Conservation (phyloP, 2,329 filamentous ascomycete species). For the Gliomastix tumulicola region DNA sequence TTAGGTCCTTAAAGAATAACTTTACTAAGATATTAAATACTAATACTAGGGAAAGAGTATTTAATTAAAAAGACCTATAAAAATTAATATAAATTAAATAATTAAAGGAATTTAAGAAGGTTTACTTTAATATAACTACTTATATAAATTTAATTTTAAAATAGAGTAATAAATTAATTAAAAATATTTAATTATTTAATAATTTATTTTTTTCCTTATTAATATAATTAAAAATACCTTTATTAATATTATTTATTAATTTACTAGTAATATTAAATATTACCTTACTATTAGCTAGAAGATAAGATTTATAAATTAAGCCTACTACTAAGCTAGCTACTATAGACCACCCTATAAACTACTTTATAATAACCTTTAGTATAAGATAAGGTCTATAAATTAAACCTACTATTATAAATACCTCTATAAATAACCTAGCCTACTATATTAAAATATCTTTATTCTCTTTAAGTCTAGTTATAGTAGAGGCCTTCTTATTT, state of each 20-base stretch:
- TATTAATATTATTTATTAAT: no score
- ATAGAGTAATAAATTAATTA: not conserved
- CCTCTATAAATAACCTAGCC: no score
- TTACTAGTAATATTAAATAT: not conserved
- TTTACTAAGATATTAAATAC: not conserved
- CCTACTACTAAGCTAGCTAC: not conserved
- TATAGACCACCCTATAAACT: not conserved
- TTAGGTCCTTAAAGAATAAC: not conserved
- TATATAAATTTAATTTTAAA: not conserved
- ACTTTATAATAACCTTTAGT: not conserved
- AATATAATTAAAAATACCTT: not conserved
- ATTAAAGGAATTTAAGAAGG: not conserved
- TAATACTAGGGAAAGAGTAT: not conserved
- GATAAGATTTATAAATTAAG: not conserved
- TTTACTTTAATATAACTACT: not conserved
- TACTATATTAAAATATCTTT: no score
- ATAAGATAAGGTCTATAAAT: no score
- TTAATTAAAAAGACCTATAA: conserved; percentile 1
- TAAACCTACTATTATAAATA: no score
- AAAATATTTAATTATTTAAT: not conserved
- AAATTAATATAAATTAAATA: not conserved
- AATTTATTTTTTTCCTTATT: not conserved
- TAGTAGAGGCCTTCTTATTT: no score
- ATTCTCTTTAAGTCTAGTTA: no score
- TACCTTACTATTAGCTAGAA: not conserved